These are phyloP conservation scores for Ramaria sp. DNA, from an alignment of 768 basidiomycete species.

Conservation along the genomic window DNA sequence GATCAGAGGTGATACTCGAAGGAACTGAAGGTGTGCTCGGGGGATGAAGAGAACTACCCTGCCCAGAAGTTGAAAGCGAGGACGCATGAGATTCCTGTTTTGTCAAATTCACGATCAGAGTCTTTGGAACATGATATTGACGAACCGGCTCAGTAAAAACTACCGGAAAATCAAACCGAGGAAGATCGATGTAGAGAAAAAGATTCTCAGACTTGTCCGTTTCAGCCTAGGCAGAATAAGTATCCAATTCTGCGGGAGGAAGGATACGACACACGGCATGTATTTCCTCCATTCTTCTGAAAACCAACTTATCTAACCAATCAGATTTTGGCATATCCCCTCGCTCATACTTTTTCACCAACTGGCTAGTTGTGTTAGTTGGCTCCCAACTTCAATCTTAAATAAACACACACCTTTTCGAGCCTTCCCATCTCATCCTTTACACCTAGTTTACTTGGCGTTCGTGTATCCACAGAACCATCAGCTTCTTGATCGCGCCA, in stretches of 20 bases:
- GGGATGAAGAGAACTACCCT: conserved; percentile 29
- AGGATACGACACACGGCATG: conserved; percentile 55
- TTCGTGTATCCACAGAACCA: conserved; percentile 66
- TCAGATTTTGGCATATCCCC: conserved; percentile 91
- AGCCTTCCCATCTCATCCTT: conserved; percentile 93
- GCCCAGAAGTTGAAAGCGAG: conserved; percentile 24
- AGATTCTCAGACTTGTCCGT: conserved; percentile 85
- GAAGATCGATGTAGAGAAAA: conserved; percentile 94
- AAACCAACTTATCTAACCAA: conserved; percentile 90
- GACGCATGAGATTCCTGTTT: conserved; percentile 9
- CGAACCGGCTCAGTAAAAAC: conserved; percentile 85
- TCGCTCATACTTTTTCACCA: conserved; percentile 91
- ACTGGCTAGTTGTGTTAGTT: conserved; percentile 35
- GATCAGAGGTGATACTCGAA: conserved; percentile 46
- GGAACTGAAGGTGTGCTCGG: conserved; percentile 30
- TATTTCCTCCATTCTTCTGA: conserved; percentile 90
- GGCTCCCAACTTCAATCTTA: conserved; percentile 21
- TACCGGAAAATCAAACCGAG: conserved; percentile 94
- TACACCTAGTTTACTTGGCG: conserved; percentile 74
- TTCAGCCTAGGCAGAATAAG: conserved; percentile 48
- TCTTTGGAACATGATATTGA: conserved; percentile 6
- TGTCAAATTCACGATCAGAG: not conserved
- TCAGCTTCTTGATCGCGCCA: conserved; percentile 84
- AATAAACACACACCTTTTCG: conserved; percentile 54
- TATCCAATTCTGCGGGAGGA: not conserved